Evolutionary conservation across 2,329 filamentous ascomycete species (phyloP).

Genomic region (Fusarium temperatum): DNA sequence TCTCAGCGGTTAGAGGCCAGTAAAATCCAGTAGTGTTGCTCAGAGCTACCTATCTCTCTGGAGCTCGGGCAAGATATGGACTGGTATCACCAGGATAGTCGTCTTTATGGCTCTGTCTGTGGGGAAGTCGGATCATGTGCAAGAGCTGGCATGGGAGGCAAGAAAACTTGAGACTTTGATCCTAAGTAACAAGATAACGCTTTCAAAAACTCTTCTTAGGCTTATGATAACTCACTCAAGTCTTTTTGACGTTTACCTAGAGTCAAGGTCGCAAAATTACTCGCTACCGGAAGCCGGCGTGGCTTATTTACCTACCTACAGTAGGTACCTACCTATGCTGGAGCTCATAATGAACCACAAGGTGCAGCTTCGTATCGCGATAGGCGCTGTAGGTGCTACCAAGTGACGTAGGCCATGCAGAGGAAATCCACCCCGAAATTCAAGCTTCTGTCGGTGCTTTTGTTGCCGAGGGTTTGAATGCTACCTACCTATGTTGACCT

Average conservation of each 20-base stretch:
- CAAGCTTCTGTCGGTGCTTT: constrained; percentile 20
- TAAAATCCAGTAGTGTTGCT: not conserved
- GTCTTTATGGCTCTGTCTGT: constrained; percentile 19
- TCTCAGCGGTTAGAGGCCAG: not conserved
- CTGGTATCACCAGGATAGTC: not conserved
- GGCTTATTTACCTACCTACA: not conserved
- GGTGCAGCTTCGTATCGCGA: constrained; percentile 28
- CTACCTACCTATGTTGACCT: not conserved
- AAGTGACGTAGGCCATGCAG: constrained; percentile 40
- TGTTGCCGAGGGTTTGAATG: not conserved
- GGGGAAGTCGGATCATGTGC: constrained; percentile 28
- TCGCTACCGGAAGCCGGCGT: not conserved
- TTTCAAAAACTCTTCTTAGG: not conserved
- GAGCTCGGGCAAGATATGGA: not conserved
- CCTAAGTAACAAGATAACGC: not conserved
- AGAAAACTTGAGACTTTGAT: not conserved
- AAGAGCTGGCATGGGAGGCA: not conserved
- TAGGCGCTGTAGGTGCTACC: constrained; percentile 33
- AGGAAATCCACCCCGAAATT: constrained; percentile 19
- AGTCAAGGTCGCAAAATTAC: not conserved
- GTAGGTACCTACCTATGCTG: not conserved
- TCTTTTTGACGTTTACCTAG: not conserved
- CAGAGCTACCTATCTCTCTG: not conserved
- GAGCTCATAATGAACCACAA: constrained; percentile 13
- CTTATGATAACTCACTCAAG: not conserved